Evolutionary conservation across 2,329 filamentous ascomycete species (phyloP).

Genomic region (Neonectria faginata): DNA sequence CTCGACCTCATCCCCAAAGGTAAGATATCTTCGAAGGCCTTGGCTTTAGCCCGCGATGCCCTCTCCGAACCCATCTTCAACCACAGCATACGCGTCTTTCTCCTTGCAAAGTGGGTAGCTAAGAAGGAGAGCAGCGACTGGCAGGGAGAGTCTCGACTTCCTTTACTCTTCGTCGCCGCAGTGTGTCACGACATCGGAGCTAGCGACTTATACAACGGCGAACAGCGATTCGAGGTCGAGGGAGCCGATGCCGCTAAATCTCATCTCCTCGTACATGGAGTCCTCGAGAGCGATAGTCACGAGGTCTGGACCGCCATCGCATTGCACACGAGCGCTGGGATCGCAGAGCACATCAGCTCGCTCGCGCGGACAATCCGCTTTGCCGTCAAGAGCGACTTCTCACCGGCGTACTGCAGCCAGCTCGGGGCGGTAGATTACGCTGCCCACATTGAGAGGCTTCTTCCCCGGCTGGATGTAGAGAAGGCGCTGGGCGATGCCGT

Average conservation of each 20-base stretch:
- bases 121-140: conserved; percentile 35
- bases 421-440: conserved; percentile 22
- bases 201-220: conserved; percentile 45
- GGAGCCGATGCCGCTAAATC: conserved; percentile 48
- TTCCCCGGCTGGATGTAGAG: conserved; percentile 45
- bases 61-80: conserved; percentile 47
- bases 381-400: conserved; percentile 51
- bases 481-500: conserved; percentile 45
- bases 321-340: conserved; percentile 51
- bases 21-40: conserved; percentile 32
- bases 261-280: conserved; percentile 44
- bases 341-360: conserved; percentile 52
- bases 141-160: conserved; percentile 16
- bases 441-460: conserved; percentile 37
- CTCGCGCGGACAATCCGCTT: conserved; percentile 48
- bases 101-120: conserved; percentile 41
- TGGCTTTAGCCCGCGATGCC: conserved; percentile 31
- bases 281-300: conserved; percentile 42
- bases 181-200: conserved; percentile 53
- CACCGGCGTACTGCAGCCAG: conserved; percentile 26
- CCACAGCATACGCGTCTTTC: conserved; percentile 47
- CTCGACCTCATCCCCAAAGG: conserved; percentile 30
- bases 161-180: conserved; percentile 50
- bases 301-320: conserved; percentile 52
- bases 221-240: conserved; percentile 52